Conservation (phyloP, 306 rosid genomes). For the Vigna angularis region DNA sequence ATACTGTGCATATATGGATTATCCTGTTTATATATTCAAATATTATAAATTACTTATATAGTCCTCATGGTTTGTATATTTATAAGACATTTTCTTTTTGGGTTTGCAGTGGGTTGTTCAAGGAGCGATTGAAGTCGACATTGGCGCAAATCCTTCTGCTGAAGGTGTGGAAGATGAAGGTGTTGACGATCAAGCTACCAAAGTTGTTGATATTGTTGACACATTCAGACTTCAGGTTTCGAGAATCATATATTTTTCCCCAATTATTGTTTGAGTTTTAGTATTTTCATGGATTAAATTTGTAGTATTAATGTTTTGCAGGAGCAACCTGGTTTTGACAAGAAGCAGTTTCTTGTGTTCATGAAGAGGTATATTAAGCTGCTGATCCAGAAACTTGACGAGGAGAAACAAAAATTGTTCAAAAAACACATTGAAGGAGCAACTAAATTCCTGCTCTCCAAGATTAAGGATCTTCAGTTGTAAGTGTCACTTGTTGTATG, state of each 20-base stretch:
- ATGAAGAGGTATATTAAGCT: conserved; percentile 71
- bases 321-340: conserved; percentile 86
- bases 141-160: conserved; percentile 96
- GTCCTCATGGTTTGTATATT: too few species aligned
- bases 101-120: conserved; percentile 74
- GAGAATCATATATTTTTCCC: not conserved
- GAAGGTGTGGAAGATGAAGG: conserved; percentile 85
- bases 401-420: conserved; percentile 58
- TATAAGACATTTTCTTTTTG: not conserved
- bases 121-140: conserved; percentile 81
- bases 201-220: conserved; percentile 52
- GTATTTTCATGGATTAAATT: too few species aligned
- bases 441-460: conserved; percentile 66
- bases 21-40: too few species aligned
- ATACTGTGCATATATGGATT: too few species aligned
- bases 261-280: too few species aligned
- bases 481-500: not conserved
- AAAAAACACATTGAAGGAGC: conserved; percentile 78
- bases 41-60: too few species aligned
- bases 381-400: conserved; percentile 62
- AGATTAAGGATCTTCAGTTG: conserved; percentile 71
- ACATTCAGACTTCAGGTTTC: conserved; percentile 50
- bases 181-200: conserved; percentile 72
- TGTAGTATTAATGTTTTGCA: conserved; percentile 18
- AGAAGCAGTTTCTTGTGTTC: conserved; percentile 68